Conservation (phyloP, 495 filamentous ascomycete species). For the Penicillium psychrofluorescens region DNA sequence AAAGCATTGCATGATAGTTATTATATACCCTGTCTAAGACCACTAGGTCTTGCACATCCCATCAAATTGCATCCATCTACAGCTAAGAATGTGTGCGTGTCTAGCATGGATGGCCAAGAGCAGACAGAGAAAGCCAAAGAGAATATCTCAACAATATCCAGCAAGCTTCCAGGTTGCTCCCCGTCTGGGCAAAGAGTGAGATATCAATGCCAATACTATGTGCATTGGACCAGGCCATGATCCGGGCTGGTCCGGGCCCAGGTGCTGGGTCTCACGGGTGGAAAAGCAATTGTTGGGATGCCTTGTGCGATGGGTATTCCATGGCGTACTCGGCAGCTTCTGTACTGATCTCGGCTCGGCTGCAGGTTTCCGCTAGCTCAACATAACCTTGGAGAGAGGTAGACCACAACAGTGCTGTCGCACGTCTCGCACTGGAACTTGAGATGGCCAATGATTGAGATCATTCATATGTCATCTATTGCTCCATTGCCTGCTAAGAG, state of each 20-base stretch:
- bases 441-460: too few relatives aligned
- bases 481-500: too few relatives aligned
- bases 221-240: neutral
- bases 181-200: neutral
- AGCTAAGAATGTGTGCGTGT: conserved; percentile 23
- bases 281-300: conserved; percentile 2
- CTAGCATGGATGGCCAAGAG: conserved; percentile 3
- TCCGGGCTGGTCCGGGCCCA: neutral
- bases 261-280: neutral
- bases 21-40: too few relatives aligned
- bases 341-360: conserved; percentile 13
- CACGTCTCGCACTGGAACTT: neutral
- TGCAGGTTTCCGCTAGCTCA: conserved; percentile 7
- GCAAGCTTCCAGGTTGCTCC: neutral
- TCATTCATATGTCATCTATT: too few relatives aligned
- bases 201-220: neutral
- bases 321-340: conserved; percentile 11
- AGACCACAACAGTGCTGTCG: neutral
- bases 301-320: conserved; percentile 6
- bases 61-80: conserved; percentile 11
- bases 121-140: too few relatives aligned
- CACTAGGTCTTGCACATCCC: conserved; percentile 8
- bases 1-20: neutral
- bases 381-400: conserved; percentile 4
- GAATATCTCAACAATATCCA: too few relatives aligned